These are phyloP conservation scores for Phytophthora ohioensis DNA, from an alignment of 352 stramenopile species.

Conservation along the genomic window DNA sequence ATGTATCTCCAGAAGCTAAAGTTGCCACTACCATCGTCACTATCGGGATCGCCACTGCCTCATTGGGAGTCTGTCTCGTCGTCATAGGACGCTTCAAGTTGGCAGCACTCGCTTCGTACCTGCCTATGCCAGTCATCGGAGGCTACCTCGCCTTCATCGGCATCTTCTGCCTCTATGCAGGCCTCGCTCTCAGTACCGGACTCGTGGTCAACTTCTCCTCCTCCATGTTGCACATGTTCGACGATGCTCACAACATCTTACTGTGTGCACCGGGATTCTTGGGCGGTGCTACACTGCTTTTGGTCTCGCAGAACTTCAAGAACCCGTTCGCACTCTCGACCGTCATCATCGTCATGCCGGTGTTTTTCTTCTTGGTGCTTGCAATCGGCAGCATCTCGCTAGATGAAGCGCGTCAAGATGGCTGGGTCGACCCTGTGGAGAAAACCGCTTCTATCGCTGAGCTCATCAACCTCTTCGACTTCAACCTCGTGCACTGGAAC, in stretches of 20 bases:
- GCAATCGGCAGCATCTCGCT: slow-evolving; percentile 76
- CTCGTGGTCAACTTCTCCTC: slow-evolving; percentile 85
- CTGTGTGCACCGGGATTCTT: slow-evolving; percentile 86
- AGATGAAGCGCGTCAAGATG: slow-evolving; percentile 85
- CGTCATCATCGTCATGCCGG: slow-evolving; percentile 86
- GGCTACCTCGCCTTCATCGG: slow-evolving; percentile 98
- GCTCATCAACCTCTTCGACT: slow-evolving; percentile 91
- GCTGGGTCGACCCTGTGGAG: slow-evolving; percentile 87
- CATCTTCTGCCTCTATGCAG: slow-evolving; percentile 94
- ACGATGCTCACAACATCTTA: slow-evolving; percentile 64
- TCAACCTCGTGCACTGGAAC: slow-evolving; percentile 89
- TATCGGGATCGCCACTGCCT: slow-evolving; percentile 89
- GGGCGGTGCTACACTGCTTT: slow-evolving; percentile 77
- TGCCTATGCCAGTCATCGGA: slow-evolving; percentile 97
- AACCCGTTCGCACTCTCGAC: slow-evolving; percentile 69
- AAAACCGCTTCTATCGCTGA: slow-evolving; percentile 58
- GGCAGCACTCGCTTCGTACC: slow-evolving; percentile 94
- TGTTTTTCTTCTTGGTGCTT: slow-evolving; percentile 93
- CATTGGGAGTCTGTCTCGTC: slow-evolving; percentile 93
- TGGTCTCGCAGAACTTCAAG: slow-evolving; percentile 76
- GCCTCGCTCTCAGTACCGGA: slow-evolving; percentile 88
- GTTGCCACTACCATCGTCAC: slow-evolving; percentile 95
- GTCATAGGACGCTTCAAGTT: slow-evolving; percentile 93
- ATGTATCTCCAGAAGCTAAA: slow-evolving; percentile 64
- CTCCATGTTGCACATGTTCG: slow-evolving; percentile 70